Evolutionary conservation across 176 grass and related monocot genomes (phyloP), one percentile per base, ranked within the genome.

Genomic region (Echinochloa phyllopogon): DNA sequence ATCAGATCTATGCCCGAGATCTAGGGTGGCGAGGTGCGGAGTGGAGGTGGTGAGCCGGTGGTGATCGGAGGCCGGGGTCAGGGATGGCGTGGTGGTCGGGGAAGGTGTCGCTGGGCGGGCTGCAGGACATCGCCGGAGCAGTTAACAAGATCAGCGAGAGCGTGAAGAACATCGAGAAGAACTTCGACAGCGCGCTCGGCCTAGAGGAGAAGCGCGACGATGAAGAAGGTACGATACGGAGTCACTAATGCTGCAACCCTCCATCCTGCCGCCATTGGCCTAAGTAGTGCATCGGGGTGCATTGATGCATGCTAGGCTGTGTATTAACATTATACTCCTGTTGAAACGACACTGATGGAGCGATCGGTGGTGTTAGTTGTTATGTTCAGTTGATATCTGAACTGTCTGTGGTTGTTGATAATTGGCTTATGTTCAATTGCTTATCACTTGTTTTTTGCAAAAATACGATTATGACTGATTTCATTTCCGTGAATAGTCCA

Each of bases 91-190:
- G 97, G 88, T 99, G 97, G 97, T 92, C 93, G 8, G 86, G 71
- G 27, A 98, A 95, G 72, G 77, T 95, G 45, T 96, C 97, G 21
- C 87, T 99, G 7, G 88, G 88, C 33, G 97, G 97, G 49, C 88
- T 99, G 69, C 94, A 94, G 90, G 97, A 99, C 91, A 83, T 99
- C 49, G 94, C 97, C n/a, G 97, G 97, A 38, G 97, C 97, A 9
- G 97, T 96, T 43, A 94, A 94, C 53, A 99, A 99, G 82, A 92
- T 96, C 67, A 99, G 97, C 60, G 94, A 99, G 88, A 96, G 97
- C 78, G 97, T 99, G 39, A 99, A 96, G 92, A 99, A 99, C 86
- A 99, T 99, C 23, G 97, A 99, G 84, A 99, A 99, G 86, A 99
- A 99, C 49, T 99, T 99, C 43, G 97, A 96, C 50, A 99, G 84